A percentile compares a stretch with the other conserved stretches of the same genome.
These are phyloP conservation scores for Beauveria rudraprayagi DNA, from an alignment of 2,329 filamentous ascomycete genomes.

Conservation along the genomic window DNA sequence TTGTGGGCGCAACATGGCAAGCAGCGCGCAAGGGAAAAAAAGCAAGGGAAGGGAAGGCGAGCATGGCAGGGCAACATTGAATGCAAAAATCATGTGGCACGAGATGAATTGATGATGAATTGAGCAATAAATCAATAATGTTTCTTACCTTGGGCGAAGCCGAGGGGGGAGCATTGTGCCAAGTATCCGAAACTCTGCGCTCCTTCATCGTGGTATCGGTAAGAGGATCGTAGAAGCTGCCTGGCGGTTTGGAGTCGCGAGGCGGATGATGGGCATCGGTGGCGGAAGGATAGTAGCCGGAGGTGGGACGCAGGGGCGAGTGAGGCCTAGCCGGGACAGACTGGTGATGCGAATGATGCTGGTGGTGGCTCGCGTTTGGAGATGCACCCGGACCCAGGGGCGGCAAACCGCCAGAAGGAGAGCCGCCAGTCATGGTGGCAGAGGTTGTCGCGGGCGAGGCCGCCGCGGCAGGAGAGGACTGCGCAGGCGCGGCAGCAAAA, in stretches of 20 bases:
- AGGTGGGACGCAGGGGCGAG: constrained; percentile 37
- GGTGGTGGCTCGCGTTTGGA: constrained; percentile 14
- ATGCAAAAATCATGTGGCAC: background rate
- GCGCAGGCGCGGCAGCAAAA: constrained; percentile 11
- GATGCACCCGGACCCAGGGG: constrained; percentile 4
- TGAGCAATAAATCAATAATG: constrained; percentile 16
- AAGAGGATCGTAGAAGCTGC: constrained; percentile 47
- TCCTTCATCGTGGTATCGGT: constrained; percentile 39
- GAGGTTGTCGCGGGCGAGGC: constrained; percentile 3
- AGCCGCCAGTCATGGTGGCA: constrained; percentile 8
- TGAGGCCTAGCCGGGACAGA: background rate
- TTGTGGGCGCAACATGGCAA: constrained; percentile 6
- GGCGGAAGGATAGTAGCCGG: constrained; percentile 30
- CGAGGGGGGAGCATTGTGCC: constrained; percentile 36
- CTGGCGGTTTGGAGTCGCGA: constrained; percentile 32
- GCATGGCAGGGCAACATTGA: background rate
- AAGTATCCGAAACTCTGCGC: constrained; percentile 40
- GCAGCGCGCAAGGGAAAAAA: background rate
- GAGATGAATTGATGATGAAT: background rate
- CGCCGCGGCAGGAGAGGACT: constrained; percentile 4
- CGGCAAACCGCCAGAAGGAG: constrained; percentile 9
- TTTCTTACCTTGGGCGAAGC: constrained; percentile 41
- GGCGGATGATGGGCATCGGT: constrained; percentile 22
- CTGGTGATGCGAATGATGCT: constrained; percentile 7
- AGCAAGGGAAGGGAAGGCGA: background rate